Base-by-base conservation (phyloP, 2,329 filamentous ascomycete species). In the Teratosphaeria nubilosa region DNA sequence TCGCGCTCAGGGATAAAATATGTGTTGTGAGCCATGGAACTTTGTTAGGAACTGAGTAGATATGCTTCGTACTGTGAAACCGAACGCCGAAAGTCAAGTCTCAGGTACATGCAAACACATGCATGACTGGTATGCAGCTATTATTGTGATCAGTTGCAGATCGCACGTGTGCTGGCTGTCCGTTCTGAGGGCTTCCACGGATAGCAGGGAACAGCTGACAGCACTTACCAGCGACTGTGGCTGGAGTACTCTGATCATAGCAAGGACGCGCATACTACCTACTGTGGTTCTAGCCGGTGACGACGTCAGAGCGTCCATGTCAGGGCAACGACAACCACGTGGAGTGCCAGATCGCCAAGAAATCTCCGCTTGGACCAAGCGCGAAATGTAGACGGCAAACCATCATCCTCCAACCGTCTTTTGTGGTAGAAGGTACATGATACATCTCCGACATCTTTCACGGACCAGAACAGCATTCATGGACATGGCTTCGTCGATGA, bases 1-100 rank as follows among this genome's bases (percentile, higher is more conserved):
- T 69, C 58, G 34, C 60, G 68, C 3, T 64, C 58, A 20, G 63
- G 61, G 27, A 63, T 58, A 59, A 73, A 74, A 22, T 58, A 58
- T 54, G 64, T 61, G 62, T 64, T 73, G 58, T 70, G 70, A 52
- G 52, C 25, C 63, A 67, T 65, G 48, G 32, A 13, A 52, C 14
- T 53, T 7, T 48, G 27, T 30, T 4, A 7, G 27, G 5, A 3
- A 5, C 34, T 5, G 5, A 11, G 7, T 9, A 48, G 41, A 22
- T 48, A 20, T 48, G 20, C n/a, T 22, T 48, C n/a, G 41, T 48
- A n/a, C 20, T 48, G 41, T 48, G n/a, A 48, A 9, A 14, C 34
- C 34, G 11, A 41, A 41, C 9, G 34, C 41, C 41, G 20, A 48
- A 20, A 20, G 11, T 1, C n/a, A 16, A 20, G 37, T 16, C 20